Conservation (phyloP, 1,284 basidiomycete genomes). For the Cryptococcus maquisensis region DNA sequence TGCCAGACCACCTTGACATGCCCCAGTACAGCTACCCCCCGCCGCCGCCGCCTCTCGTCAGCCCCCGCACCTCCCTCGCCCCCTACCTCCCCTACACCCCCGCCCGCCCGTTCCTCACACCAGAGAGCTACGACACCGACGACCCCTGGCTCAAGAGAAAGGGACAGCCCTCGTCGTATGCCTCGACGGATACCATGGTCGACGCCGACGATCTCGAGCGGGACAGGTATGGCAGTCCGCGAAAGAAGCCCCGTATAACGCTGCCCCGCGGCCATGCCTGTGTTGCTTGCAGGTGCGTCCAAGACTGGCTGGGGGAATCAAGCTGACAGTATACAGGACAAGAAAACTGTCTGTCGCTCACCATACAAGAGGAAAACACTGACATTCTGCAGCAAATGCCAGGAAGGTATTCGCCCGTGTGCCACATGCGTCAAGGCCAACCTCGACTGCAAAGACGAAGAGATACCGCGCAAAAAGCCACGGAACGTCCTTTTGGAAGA, state of each 20-base stretch:
- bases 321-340: background rate
- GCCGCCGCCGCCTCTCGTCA: background rate
- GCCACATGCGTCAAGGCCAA: constrained; percentile 22
- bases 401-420: constrained; percentile 25
- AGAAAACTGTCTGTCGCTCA: constrained; percentile 24
- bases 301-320: background rate
- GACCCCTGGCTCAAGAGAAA: background rate
- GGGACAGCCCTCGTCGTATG: too few relatives aligned
- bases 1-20: too few relatives aligned
- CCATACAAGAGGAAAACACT: background rate
- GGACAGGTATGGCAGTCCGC: background rate
- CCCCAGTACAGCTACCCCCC: background rate
- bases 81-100: background rate
- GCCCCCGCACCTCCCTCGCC: background rate
- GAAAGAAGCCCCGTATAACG: constrained; percentile 29
- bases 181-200: too few relatives aligned
- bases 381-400: constrained; percentile 25
- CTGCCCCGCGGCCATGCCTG: constrained; percentile 29
- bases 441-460: constrained; percentile 29
- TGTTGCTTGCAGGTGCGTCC: constrained; percentile 24
- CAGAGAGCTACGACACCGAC: background rate
- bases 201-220: background rate
- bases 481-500: constrained; percentile 28
- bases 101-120: background rate
- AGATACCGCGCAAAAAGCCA: constrained; percentile 24